Evolutionary conservation across 805 yeast genomes (phyloP), one percentile per base, ranked within the genome.

Genomic region (Lachancea quebecensis): DNA sequence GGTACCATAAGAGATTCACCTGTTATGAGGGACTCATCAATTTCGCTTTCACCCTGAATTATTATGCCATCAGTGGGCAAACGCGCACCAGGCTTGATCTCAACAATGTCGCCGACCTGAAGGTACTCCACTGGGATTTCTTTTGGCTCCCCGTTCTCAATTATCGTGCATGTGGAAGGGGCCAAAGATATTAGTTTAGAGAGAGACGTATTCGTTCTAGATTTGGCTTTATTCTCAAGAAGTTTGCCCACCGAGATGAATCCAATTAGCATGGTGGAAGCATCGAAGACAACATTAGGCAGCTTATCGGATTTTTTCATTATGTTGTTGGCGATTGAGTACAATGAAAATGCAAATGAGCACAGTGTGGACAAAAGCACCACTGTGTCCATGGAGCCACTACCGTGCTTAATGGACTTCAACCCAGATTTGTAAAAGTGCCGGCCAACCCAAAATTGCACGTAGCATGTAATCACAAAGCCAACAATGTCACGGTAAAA

Each of bases 31-130:
- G 96, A 82, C 65, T 93, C 99, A 58, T 90, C 91, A 29, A 88
- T 74, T 56, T 85, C 95, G 0, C 96, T 77, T 46, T 75, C 76
- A 7, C 99, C 99, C 51, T 72, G 71, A 1, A 84, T 66, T 14
- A 95, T 80, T 7, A 72, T 60, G 39, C 98, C 99, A 70, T 93
- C 99, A 1, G 96, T 89, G 1, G 98, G 96, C 2, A 93, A 75
- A 53, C 80, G 86, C 42, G 82, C 82, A 10, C 99, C 99, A 0
- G 98, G 95, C 38, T 79, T 71, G 2, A 93, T 74, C 14, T 86
- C 73, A 0, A 87, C 82, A 28, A 85, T 72, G 63, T 93, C 99
- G 55, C 77, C 74, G 9, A 73, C 69, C 59, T 93, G 95, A 37
- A 93, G 65, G 48, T 85, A 73, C 53, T 88, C 96, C 21, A 88